These are phyloP conservation scores for Populus deltoides DNA, from an alignment of 345 rosid genomes.

Conservation along the genomic window DNA sequence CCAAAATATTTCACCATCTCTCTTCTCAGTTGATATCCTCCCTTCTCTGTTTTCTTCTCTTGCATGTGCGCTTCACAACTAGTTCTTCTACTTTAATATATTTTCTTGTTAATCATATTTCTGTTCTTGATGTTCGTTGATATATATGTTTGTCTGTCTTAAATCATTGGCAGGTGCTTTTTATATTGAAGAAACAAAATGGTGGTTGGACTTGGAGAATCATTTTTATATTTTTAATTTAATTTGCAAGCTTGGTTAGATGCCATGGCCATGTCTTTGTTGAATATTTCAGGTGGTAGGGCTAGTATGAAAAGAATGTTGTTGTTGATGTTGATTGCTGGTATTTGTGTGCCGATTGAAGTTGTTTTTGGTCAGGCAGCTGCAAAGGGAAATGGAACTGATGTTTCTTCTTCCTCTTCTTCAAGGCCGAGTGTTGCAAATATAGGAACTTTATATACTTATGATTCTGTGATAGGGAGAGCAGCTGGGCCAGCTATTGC, in stretches of 20 bases:
- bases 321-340: conserved; percentile 33
- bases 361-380: conserved; percentile 28
- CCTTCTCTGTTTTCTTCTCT: neutral
- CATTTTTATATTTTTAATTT: neutral
- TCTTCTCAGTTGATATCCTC: neutral
- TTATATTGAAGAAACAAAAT: neutral
- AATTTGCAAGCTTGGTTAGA: neutral
- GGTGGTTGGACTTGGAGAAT: neutral
- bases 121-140: neutral
- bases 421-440: conserved; percentile 42
- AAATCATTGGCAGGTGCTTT: neutral
- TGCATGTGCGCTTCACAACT: conserved; percentile 1
- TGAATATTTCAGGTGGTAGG: neutral
- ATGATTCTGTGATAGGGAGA: conserved; percentile 67
- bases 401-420: conserved; percentile 35
- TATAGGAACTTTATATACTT: conserved; percentile 74
- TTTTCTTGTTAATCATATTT: neutral
- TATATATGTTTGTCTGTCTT: neutral
- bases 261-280: neutral
- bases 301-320: conserved; percentile 16
- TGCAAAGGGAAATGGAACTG: conserved; percentile 31
- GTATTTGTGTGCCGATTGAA: conserved; percentile 34
- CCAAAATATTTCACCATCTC: neutral
- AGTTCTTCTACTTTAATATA: neutral
- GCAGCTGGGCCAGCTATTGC: conserved; percentile 59